phyloP scores from a whole-genome alignment of 345 rosid genomes.

The Arabidopsis arenosa region DNA sequence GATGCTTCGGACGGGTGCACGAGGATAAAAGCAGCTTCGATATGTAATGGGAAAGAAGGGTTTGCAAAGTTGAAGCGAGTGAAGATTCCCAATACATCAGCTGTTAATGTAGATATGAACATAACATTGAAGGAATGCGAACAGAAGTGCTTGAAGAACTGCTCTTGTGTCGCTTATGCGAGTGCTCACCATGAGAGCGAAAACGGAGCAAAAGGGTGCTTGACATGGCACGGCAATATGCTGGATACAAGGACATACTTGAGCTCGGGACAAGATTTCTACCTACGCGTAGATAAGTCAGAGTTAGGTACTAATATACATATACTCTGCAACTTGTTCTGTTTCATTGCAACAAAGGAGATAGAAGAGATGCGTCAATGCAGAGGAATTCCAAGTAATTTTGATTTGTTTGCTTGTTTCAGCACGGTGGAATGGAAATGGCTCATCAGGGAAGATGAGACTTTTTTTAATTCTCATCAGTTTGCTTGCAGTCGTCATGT shows the following conservation, averaged over 20 bases:
- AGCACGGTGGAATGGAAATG: constrained; percentile 46
- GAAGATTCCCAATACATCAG: constrained; percentile 61
- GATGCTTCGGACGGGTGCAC: constrained; percentile 60
- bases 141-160: constrained; percentile 52
- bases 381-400: background rate
- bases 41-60: constrained; percentile 55
- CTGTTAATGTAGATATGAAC: constrained; percentile 47
- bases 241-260: constrained; percentile 51
- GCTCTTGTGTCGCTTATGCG: constrained; percentile 66
- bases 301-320: constrained; percentile 53
- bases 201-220: constrained; percentile 55
- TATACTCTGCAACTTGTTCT: constrained; percentile 5
- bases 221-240: constrained; percentile 59
- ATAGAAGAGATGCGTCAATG: background rate
- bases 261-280: constrained; percentile 57
- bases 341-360: constrained; percentile 16
- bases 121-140: constrained; percentile 51
- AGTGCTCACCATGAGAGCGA: constrained; percentile 50
- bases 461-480: constrained; percentile 32
- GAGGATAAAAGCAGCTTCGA: constrained; percentile 38
- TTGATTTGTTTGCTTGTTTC: constrained; percentile 17
- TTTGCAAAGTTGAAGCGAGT: constrained; percentile 52
- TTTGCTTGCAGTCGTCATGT: constrained; percentile 23
- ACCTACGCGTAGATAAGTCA: constrained; percentile 52
- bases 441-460: constrained; percentile 42